A percentile compares a stretch with the other conserved stretches of the same genome.
phyloP scores from a whole-genome alignment of 2,329 filamentous ascomycete species.

The Nigrospora sphaerica region DNA sequence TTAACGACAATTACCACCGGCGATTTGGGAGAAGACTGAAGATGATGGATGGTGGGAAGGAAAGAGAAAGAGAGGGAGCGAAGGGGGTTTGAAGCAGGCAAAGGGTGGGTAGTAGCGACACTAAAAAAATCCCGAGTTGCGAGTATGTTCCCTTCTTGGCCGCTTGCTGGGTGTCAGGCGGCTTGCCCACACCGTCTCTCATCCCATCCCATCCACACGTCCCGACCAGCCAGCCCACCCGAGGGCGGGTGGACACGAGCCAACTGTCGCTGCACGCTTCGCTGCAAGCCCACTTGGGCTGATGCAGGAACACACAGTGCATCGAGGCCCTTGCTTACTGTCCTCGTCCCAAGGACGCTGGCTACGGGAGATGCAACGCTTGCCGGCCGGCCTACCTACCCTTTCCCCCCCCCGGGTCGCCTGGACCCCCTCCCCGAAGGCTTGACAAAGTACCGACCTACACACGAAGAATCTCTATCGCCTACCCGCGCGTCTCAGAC shows the following conservation, averaged over 20 bases:
- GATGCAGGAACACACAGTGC: neutral
- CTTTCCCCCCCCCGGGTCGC: no score
- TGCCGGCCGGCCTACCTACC: no score
- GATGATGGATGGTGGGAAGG: conserved; percentile 17
- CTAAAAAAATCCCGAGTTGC: conserved; percentile 7
- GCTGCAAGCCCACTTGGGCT: neutral
- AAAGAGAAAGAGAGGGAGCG: conserved; percentile 8
- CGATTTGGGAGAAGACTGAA: conserved; percentile 19
- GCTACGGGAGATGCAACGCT: no score
- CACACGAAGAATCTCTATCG: no score
- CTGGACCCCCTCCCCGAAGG: no score
- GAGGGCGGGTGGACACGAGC: conserved; percentile 1
- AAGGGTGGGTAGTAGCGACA: conserved; percentile 3
- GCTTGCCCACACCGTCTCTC: conserved; percentile 3
- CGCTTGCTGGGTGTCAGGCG: conserved; percentile 1
- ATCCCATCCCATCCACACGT: neutral
- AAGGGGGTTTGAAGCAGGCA: conserved; percentile 1
- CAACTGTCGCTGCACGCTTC: conserved; percentile 2
- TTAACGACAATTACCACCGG: conserved; percentile 23
- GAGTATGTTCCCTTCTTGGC: neutral
- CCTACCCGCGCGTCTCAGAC: no score
- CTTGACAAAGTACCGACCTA: no score
- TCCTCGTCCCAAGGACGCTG: no score
- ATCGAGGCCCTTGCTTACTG: no score
- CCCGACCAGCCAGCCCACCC: neutral